Conservation (phyloP, 2,329 filamentous ascomycete genomes). For the Calonectria crousiana region DNA sequence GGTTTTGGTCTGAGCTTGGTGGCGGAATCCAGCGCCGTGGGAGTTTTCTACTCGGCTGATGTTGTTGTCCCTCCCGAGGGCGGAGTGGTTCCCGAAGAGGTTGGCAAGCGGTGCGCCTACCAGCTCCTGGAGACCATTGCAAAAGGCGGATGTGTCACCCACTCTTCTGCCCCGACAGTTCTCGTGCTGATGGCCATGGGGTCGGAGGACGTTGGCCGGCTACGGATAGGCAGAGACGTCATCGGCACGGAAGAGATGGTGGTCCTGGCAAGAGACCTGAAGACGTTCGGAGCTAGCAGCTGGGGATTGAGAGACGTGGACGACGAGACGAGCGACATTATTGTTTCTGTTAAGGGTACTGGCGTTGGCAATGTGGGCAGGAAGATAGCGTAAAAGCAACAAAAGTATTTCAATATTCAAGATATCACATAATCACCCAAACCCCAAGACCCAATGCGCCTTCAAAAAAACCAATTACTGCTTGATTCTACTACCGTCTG, state of each 20-base stretch:
- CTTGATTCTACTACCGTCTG: constrained; percentile 32
- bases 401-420: constrained; percentile 34
- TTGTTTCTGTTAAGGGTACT: constrained; percentile 91
- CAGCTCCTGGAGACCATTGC: constrained; percentile 88
- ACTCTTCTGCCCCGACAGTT: constrained; percentile 78
- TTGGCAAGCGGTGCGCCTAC: constrained; percentile 88
- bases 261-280: constrained; percentile 84
- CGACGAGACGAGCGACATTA: constrained; percentile 77
- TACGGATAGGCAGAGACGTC: constrained; percentile 85
- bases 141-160: constrained; percentile 84
- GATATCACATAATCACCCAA: constrained; percentile 18
- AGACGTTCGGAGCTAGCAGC: constrained; percentile 87
- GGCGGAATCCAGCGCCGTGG: constrained; percentile 86
- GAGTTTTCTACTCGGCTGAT: constrained; percentile 90
- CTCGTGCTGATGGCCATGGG: constrained; percentile 98
- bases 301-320: constrained; percentile 88
- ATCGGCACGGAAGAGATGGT: constrained; percentile 85
- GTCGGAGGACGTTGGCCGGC: constrained; percentile 90
- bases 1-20: constrained; percentile 93
- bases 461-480: constrained; percentile 2
- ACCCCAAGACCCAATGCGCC: not conserved
- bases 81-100: constrained; percentile 88
- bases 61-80: constrained; percentile 80
- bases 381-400: constrained; percentile 75
- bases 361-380: constrained; percentile 95